Percentiles rank a stretch among this genome's conserved stretches.
These are phyloP conservation scores for Hyphopichia khmerensis DNA, from an alignment of 1,139 yeast genomes.

Conservation along the genomic window DNA sequence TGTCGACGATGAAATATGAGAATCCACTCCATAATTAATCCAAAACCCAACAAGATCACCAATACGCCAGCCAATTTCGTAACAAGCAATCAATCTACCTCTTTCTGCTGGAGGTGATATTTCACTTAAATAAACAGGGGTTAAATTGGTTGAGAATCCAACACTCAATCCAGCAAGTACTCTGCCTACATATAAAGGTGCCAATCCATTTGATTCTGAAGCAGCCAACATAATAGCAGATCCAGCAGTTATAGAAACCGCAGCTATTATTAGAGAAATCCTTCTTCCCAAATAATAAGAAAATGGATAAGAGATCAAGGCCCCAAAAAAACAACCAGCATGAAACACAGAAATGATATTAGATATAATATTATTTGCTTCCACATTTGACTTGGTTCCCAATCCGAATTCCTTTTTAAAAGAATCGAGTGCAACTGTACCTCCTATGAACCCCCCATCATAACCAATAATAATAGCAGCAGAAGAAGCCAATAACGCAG, in stretches of 20 bases:
- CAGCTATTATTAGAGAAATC: slow-evolving; percentile 33
- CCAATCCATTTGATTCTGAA: slow-evolving; percentile 26
- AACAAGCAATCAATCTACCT: slow-evolving; percentile 38
- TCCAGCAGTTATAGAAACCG: slow-evolving; percentile 35
- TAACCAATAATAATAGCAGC: slow-evolving; percentile 41
- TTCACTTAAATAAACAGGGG: slow-evolving; percentile 43
- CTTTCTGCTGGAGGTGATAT: slow-evolving; percentile 42
- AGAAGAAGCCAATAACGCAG: slow-evolving; percentile 42
- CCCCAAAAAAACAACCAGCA: slow-evolving; percentile 46
- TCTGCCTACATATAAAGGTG: slow-evolving; percentile 43
- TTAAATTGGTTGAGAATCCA: slow-evolving; percentile 41
- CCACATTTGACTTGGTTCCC: slow-evolving; percentile 18
- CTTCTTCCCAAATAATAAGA: slow-evolving; percentile 38
- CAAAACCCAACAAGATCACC: slow-evolving; percentile 46
- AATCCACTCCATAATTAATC: slow-evolving; percentile 41
- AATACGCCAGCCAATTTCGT: slow-evolving; percentile 45
- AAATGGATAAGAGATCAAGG: slow-evolving; percentile 39
- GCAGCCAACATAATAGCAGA: slow-evolving; percentile 44
- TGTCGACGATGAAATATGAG: slow-evolving; percentile 26
- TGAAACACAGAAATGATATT: slow-evolving; percentile 45
- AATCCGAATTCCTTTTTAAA: slow-evolving; percentile 37
- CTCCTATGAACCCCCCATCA: slow-evolving; percentile 47
- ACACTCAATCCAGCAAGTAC: slow-evolving; percentile 42
- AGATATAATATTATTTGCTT: slow-evolving; percentile 26
- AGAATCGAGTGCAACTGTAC: slow-evolving; percentile 38